Evolutionary conservation across 2,329 filamentous ascomycete species (phyloP), one percentile per base, ranked within the genome.

Genomic region (Exserohilum rostratum): DNA sequence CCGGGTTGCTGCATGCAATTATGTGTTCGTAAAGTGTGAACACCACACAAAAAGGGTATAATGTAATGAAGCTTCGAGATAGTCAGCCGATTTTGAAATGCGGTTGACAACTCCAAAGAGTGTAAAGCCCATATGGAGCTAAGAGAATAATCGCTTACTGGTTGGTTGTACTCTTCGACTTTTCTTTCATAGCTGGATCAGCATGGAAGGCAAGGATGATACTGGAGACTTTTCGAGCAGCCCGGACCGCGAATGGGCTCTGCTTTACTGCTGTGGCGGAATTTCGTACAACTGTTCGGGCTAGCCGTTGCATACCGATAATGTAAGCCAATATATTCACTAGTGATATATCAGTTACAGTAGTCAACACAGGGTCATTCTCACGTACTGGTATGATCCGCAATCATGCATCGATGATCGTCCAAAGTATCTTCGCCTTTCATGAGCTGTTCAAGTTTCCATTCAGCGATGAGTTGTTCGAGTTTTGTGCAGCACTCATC

Each of bases 1-100:
- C 57, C 0, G 66, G 65, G 25, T 66, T 35, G 34, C 35, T 55
- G 37, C 59, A 65, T 1, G 61, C 62, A 18, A 72, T 55, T 27
- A 72, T 64, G 40, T 71, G 45, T 37, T 69, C 67, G 53, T 72
- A 72, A 2, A 72, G 62, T 1, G 66, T 59, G 53, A 72, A 71
- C 7, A 69, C 58, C 3, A 68, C 67, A 27, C 65, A 69, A 49
- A 72, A 72, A 0, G 68, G 67, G 30, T 69, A 72, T 35, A 72
- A 65, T 33, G 52, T 64, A 35, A 71, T 63, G 51, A 71, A 71
- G 33, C 68, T 68, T 34, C 5, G 50, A 5, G 2, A 30, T 33
- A n/a, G 30, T 55, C 7, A 53, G 30, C 31, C 13, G 9, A 18
- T 25, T 18, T 25, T 7, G 22, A 4, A 25, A 7, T 25, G 22